Evolutionary conservation across 2,329 filamentous ascomycete genomes (phyloP).

Genomic region (Talaromyces islandicus): DNA sequence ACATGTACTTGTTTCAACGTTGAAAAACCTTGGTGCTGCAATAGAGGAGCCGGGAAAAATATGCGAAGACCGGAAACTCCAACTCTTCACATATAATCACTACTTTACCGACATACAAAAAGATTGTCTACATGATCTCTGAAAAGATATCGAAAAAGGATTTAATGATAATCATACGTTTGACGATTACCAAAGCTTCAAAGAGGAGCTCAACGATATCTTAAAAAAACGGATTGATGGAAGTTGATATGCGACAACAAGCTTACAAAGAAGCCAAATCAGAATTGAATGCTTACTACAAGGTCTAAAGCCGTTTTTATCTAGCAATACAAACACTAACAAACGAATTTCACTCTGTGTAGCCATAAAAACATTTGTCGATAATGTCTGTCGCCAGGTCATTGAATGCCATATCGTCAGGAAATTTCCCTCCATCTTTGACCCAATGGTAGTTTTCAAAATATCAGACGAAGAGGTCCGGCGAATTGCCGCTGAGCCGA

Average conservation of each 20-base stretch:
- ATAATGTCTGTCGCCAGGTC: neutral
- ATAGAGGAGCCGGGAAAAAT: neutral
- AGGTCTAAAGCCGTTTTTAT: neutral
- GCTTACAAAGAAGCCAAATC: neutral
- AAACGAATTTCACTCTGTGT: neutral
- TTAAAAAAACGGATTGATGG: neutral
- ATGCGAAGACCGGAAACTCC: neutral
- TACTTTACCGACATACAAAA: neutral
- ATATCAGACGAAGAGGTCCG: neutral
- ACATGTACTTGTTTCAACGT: neutral
- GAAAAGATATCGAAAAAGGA: too few relatives aligned
- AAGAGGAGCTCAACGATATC: neutral
- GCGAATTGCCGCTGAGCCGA: neutral
- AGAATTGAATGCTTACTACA: neutral
- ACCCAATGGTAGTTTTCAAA: neutral
- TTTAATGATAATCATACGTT: too few relatives aligned
- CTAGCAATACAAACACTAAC: neutral
- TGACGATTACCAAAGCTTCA: neutral
- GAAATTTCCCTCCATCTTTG: neutral
- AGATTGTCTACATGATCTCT: neutral
- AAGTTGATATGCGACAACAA: neutral
- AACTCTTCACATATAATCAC: neutral
- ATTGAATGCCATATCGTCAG: neutral
- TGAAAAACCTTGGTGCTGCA: neutral
- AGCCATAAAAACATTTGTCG: neutral